phyloP scores from a whole-genome alignment of 2,329 filamentous ascomycete genomes.

The Sporothrix mexicana region DNA sequence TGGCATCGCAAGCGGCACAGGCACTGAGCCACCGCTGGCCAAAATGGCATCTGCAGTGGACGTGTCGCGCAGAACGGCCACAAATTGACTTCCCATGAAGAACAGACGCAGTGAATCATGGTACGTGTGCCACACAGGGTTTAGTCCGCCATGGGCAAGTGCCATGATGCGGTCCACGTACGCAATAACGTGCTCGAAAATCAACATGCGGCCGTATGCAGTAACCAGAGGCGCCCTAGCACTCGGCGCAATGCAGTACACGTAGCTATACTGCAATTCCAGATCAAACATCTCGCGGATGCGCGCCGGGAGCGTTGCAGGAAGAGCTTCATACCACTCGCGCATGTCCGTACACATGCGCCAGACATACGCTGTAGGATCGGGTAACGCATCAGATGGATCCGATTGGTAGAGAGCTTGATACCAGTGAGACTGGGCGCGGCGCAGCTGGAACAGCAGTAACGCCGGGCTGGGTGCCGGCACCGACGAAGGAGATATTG shows the following conservation, averaged over 20 bases:
- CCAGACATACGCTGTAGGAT: conserved; percentile 76
- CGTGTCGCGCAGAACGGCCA: conserved; percentile 64
- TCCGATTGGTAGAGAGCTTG: conserved; percentile 84
- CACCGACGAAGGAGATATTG: conserved; percentile 47
- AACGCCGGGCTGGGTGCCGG: conserved; percentile 71
- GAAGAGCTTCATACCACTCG: conserved; percentile 81
- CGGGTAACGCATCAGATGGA: conserved; percentile 65
- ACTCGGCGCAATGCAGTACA: conserved; percentile 85
- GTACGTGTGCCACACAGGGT: conserved; percentile 77
- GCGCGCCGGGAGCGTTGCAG: conserved; percentile 65
- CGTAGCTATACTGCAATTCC: conserved; percentile 87
- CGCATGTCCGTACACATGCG: conserved; percentile 76
- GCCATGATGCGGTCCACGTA: conserved; percentile 78
- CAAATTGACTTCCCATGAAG: conserved; percentile 70
- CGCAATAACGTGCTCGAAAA: conserved; percentile 85
- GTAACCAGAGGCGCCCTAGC: conserved; percentile 73
- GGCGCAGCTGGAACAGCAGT: conserved; percentile 81
- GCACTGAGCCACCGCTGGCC: conserved; percentile 52
- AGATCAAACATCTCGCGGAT: conserved; percentile 82
- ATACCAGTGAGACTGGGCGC: conserved; percentile 87
- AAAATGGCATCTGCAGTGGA: conserved; percentile 58
- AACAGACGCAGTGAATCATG: conserved; percentile 86
- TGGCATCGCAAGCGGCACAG: conserved; percentile 51
- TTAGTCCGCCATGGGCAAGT: conserved; percentile 63
- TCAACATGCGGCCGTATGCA: conserved; percentile 76